Percentiles rank a stretch among this genome's conserved stretches.
Evolutionary conservation across 148 eudicot species (phyloP).

Genomic region (Chenopodium quinoa): DNA sequence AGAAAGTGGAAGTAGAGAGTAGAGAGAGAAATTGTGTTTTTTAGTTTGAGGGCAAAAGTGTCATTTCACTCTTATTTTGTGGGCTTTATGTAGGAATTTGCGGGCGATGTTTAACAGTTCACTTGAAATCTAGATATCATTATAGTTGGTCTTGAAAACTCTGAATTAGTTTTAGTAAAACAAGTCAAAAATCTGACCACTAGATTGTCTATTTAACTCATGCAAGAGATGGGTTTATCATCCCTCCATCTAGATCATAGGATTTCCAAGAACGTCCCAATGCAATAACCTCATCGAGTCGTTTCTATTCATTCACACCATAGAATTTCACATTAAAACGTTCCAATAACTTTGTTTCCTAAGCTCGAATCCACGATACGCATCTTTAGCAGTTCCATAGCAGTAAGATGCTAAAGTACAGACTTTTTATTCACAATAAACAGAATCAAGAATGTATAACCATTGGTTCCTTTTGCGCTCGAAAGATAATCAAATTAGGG

Average conservation of each 20-base stretch:
- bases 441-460: neutral
- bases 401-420: neutral
- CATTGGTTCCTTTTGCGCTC: constrained; percentile 18
- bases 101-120: too few species aligned
- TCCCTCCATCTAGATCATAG: neutral
- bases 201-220: neutral
- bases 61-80: too few species aligned
- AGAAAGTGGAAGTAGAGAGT: too few species aligned
- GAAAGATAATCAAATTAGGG: neutral
- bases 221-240: neutral
- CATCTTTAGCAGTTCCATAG: neutral
- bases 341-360: neutral
- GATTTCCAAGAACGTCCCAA: too few species aligned
- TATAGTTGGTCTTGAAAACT: too few species aligned
- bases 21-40: too few species aligned
- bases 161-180: neutral
- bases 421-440: constrained; percentile 4
- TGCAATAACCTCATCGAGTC: too few species aligned
- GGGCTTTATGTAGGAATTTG: too few species aligned
- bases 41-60: too few species aligned
- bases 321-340: too few species aligned
- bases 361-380: neutral
- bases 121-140: too few species aligned
- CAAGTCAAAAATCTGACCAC: neutral
- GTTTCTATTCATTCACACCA: too few species aligned